Evolutionary conservation across 192 early-diverging fungal species (phyloP).

Genomic region (Dispira parvispora): DNA sequence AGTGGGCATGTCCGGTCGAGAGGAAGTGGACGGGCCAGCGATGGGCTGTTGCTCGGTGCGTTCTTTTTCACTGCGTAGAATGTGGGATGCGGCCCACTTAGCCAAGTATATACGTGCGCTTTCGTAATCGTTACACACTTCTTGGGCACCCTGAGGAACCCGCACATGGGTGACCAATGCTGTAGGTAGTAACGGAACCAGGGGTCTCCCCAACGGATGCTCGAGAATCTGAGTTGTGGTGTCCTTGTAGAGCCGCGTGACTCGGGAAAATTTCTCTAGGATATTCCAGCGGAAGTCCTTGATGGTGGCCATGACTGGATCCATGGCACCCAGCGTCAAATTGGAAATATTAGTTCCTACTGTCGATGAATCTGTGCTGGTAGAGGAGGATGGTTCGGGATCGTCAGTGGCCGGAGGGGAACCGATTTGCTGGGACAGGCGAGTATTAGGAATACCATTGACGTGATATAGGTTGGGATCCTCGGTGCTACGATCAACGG

Average conservation of each 20-base stretch:
- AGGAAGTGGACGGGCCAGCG: neutral
- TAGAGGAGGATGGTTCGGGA: conserved; percentile 11
- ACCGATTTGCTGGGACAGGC: conserved; percentile 14
- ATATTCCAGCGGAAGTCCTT: conserved; percentile 60
- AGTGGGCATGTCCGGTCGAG: neutral
- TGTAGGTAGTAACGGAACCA: conserved; percentile 32
- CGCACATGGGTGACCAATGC: conserved; percentile 32
- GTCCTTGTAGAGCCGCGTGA: conserved; percentile 51
- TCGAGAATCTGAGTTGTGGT: conserved; percentile 30
- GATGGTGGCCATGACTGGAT: conserved; percentile 27
- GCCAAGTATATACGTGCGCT: conserved; percentile 59
- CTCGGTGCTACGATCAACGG: conserved; percentile 16
- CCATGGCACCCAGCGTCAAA: conserved; percentile 24
- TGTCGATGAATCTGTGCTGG: conserved; percentile 6
- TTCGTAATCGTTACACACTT: conserved; percentile 60
- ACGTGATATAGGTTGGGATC: conserved; percentile 28
- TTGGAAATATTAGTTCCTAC: conserved; percentile 13
- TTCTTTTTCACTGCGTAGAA: neutral
- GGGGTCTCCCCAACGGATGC: conserved; percentile 32
- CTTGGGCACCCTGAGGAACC: conserved; percentile 34
- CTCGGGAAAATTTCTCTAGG: conserved; percentile 56
- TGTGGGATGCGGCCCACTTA: conserved; percentile 46
- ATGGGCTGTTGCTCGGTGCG: conserved; percentile 18
- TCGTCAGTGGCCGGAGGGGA: neutral
- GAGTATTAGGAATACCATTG: conserved; percentile 23